Conservation (phyloP, 495 filamentous ascomycete genomes). For the Neurospora sp. region DNA sequence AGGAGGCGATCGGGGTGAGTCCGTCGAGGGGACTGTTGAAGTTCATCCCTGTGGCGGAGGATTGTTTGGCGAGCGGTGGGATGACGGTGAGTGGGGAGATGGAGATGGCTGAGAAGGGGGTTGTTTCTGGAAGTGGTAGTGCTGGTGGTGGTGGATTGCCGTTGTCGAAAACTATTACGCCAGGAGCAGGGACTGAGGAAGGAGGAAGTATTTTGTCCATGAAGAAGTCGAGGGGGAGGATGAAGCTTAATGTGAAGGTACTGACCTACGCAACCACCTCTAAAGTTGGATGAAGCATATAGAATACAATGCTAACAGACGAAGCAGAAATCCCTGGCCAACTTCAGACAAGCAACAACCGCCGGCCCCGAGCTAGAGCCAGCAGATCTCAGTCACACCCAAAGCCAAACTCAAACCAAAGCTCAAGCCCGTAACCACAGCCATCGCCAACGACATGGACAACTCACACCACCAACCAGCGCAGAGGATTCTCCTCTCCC, state of each 20-base stretch:
- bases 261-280: background rate
- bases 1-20: conserved; percentile 54
- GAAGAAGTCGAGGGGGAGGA: conserved; percentile 12
- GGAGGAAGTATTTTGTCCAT: background rate
- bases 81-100: conserved; percentile 60
- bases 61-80: conserved; percentile 60
- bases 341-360: conserved; percentile 6
- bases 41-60: conserved; percentile 58
- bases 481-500: conserved; percentile 13
- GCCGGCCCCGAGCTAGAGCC: conserved; percentile 4
- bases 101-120: conserved; percentile 37
- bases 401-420: background rate
- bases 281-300: no score
- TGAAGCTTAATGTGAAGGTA: conserved; percentile 27
- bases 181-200: background rate
- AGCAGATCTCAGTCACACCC: background rate
- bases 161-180: background rate
- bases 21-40: conserved; percentile 56
- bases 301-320: background rate
- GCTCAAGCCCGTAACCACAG: background rate
- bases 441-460: background rate
- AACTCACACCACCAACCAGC: conserved; percentile 18
- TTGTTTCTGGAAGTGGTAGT: conserved; percentile 9
- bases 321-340: conserved; percentile 11
- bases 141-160: background rate